Base-by-base conservation (phyloP, 2,329 filamentous ascomycete species). In the Tympanopsis confertula region DNA sequence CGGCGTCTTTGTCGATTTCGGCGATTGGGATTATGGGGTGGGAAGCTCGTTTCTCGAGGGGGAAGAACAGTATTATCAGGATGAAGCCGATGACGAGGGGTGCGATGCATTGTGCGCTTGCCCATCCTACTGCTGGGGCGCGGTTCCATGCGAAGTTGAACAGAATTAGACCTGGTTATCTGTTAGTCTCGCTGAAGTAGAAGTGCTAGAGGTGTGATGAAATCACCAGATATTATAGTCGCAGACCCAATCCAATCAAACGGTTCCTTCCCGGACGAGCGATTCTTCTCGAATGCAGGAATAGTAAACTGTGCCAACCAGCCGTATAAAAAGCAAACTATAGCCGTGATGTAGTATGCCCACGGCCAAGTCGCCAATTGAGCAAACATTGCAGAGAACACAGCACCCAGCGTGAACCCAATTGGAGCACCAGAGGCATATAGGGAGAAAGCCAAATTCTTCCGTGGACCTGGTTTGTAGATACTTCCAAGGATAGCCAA, bases 91-190 rank as follows among this genome's bases (percentile, higher is more conserved):
- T 41, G 18, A 68, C 61, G 1, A 71, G 55, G 5, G 63, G 45
- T 1, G 60, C 54, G 43, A 62, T 65, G 13, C 68, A 62, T 46
- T 71, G 71, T 1, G 64, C 52, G 3, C 58, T 50, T 2, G 47
- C 45, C 69, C 69, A 72, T 0, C 63, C 60, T 4, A 63, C 62
- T 1, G 65, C 57, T 0, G 64, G 60, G 3, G 65, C 66, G 46
- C 71, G 66, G 28, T 73, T 75, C 54, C 69, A 68, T 0, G 69
- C 67, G 37, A 75, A 68, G 39, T 74, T 71, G 44, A 74, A 58
- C 14, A 72, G 58, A 3, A 74, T 59, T 39, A 73, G 58, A 5
- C 62, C 66, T 3, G 57, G n/a, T n/a, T n/a, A n/a, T n/a, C n/a
- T n/a, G n/a, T n/a, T n/a, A n/a, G n/a, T n/a, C n/a, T n/a, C n/a